Conservation (phyloP, 139 green algal genomes). For the Coelastrella sp. region DNA sequence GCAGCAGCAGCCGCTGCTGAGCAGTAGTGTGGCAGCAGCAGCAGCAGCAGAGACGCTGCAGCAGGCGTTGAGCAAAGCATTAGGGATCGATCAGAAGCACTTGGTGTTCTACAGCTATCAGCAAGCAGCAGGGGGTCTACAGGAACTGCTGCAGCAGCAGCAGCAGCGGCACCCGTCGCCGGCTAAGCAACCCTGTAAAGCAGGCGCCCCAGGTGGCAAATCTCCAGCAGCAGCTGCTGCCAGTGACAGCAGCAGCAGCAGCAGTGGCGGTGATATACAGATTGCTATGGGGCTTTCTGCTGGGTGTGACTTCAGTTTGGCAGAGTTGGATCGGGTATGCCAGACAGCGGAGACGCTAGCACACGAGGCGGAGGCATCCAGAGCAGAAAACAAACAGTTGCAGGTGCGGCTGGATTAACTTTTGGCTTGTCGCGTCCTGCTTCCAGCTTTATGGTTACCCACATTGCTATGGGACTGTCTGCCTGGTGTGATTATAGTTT, state of each 20-base stretch:
- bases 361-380: background rate
- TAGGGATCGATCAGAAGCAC: background rate
- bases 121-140: background rate
- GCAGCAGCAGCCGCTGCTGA: background rate
- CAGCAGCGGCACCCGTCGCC: background rate
- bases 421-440: background rate
- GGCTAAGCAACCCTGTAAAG: background rate
- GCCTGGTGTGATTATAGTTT: background rate
- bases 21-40: background rate
- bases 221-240: background rate
- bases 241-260: background rate
- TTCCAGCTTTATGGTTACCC: background rate
- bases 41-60: background rate
- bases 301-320: background rate
- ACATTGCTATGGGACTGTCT: background rate
- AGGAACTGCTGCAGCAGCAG: background rate
- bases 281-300: background rate
- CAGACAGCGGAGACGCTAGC: background rate
- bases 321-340: background rate
- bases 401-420: background rate
- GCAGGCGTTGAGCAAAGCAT: background rate
- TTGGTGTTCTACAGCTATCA: background rate
- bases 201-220: background rate
- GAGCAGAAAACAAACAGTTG: background rate
- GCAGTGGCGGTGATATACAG: background rate